phyloP scores from a whole-genome alignment of 2,329 filamentous ascomycete species.

The Dendrostoma leiphaemia region DNA sequence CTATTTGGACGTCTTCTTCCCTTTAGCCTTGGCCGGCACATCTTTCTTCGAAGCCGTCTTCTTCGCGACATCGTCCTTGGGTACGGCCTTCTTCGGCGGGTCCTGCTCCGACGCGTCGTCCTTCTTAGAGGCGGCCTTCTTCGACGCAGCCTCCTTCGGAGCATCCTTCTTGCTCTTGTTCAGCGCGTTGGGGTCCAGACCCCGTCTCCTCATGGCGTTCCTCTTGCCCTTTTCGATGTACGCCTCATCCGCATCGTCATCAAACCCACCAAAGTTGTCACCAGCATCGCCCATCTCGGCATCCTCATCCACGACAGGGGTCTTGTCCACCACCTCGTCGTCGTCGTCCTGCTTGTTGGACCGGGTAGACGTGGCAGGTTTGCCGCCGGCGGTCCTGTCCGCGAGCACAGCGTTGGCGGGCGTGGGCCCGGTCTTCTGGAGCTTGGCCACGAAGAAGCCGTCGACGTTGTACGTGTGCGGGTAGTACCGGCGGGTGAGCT shows the following conservation, averaged over 20 bases:
- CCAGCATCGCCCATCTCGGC: slow-evolving; percentile 40
- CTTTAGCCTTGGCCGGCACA: background rate
- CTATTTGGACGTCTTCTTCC: slow-evolving; percentile 13
- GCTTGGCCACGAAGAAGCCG: slow-evolving; percentile 97
- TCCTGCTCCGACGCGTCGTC: no score
- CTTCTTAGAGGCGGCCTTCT: slow-evolving; percentile 16
- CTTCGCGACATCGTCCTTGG: background rate
- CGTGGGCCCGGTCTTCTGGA: slow-evolving; percentile 86
- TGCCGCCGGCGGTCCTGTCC: slow-evolving; percentile 26
- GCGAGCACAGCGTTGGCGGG: slow-evolving; percentile 53
- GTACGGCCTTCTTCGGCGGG: background rate
- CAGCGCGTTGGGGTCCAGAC: slow-evolving; percentile 66
- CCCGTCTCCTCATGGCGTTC: slow-evolving; percentile 71
- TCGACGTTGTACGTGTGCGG: slow-evolving; percentile 93
- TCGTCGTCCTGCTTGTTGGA: slow-evolving; percentile 23
- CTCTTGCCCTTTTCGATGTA: slow-evolving; percentile 73
- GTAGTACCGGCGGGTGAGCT: slow-evolving; percentile 81
- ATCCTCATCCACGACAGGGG: slow-evolving; percentile 55
- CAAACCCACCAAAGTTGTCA: slow-evolving; percentile 68
- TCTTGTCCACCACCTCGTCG: slow-evolving; percentile 62
- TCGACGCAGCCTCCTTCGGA: slow-evolving; percentile 5
- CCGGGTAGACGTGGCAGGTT: slow-evolving; percentile 20
- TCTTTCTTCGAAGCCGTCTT: background rate
- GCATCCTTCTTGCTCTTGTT: slow-evolving; percentile 28
- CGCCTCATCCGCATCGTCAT: slow-evolving; percentile 69